Percentiles rank a stretch among this genome's conserved stretches.
Conservation (phyloP, 345 rosid genomes). For the Eucalyptus paniculata region DNA sequence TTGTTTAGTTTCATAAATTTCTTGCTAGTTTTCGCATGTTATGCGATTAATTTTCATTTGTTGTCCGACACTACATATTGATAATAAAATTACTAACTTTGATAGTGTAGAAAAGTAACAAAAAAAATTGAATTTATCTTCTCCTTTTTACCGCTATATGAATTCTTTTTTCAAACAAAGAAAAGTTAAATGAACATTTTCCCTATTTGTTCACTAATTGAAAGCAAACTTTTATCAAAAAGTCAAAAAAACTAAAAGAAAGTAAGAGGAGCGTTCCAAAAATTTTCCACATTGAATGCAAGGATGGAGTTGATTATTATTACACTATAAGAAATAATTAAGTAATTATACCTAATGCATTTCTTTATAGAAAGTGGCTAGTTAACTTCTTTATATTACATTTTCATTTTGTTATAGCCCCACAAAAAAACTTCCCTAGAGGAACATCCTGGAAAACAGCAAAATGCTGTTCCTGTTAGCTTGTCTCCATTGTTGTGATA, state of each 20-base stretch:
- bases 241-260: background rate
- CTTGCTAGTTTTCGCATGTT: background rate
- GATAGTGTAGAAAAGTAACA: accelerated
- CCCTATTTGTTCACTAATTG: background rate
- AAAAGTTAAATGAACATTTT: background rate
- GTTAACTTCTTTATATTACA: background rate
- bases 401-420: background rate
- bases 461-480: background rate
- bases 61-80: accelerated
- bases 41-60: background rate
- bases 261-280: background rate
- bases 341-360: background rate
- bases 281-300: background rate
- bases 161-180: background rate
- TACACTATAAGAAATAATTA: background rate
- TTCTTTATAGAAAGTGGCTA: background rate
- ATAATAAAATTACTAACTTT: background rate
- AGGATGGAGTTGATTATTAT: background rate
- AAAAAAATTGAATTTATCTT: background rate
- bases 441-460: background rate
- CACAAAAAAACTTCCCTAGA: background rate
- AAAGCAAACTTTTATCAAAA: background rate
- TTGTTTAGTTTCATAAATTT: background rate
- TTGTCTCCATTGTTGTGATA: background rate
- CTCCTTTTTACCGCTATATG: background rate